Base-by-base conservation (phyloP, 805 yeast genomes). In the Brettanomyces bruxellensis region DNA sequence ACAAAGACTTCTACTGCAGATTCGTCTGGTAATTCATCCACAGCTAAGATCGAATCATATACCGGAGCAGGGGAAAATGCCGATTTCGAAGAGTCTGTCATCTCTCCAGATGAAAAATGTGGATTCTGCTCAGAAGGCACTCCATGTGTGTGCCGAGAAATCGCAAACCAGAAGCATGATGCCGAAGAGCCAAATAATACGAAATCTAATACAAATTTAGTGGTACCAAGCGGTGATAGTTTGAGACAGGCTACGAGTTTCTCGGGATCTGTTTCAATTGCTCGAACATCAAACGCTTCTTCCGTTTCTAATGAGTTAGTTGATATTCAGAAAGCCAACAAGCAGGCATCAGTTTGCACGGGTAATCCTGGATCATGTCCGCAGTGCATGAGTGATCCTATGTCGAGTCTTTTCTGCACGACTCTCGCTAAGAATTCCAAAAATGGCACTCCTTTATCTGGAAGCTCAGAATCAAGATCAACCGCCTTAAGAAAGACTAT, bases 51-150 rank as follows among this genome's bases (percentile, higher is more conserved):
- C 24, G 38, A 23, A 12, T 7, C 32, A 7, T 28, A 28, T 9
- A 6, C 23, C 38, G n/a, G 8, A 7, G 23, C 43, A 11, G 35
- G 35, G n/a, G 36, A 11, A 7, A 23, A n/a, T 30, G 12, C 35
- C 34, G 45, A 50, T 49, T 77, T 73, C 43, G 64, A 65, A 36
- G 74, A 77, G 1, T 75, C 79, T 5, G 70, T 72, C n/a, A 47
- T 54, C 38, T 49, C 61, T 1, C 61, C 64, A 6, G 63, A 62
- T 49, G 95, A 86, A 53, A 79, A 84, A 48, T 91, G 98, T 65
- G 98, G 98, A 0, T 90, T 91, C 64, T 91, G 98, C 59, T 79
- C 95, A 0, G 95, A 86, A 54, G 93, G 81, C 54, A 81, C 95
- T 0, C 90, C 95, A 2, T 91, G 98, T 65, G 85, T 91, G 2